Evolutionary conservation across 2,329 filamentous ascomycete genomes (phyloP).

Genomic region (Ophiostoma novo-ulmi): DNA sequence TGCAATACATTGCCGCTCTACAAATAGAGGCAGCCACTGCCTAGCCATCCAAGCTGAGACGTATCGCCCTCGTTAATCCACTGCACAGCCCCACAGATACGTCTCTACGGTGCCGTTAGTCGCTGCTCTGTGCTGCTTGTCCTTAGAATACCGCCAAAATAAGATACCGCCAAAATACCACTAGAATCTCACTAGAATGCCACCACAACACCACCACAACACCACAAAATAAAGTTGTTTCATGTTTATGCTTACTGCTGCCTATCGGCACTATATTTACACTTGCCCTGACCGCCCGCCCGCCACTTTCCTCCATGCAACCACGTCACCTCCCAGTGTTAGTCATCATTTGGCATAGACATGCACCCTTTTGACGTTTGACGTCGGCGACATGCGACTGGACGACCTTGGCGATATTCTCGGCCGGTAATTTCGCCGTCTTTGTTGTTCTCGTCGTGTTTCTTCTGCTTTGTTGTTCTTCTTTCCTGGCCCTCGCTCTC

Average conservation of each 20-base stretch:
- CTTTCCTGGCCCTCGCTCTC: not conserved
- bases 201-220: no score
- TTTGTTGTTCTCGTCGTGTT: not conserved
- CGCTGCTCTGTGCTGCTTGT: no score
- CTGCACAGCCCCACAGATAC: conserved; percentile 9
- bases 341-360: not conserved
- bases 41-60: not conserved
- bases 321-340: conserved; percentile 5
- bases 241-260: not conserved
- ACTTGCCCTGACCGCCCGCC: not conserved
- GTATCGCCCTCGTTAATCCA: not conserved
- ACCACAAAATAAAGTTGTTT: not conserved
- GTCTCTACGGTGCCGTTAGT: not conserved
- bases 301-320: not conserved
- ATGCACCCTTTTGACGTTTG: not conserved
- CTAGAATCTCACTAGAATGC: no score
- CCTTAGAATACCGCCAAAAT: no score
- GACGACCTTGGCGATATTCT: not conserved
- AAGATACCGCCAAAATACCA: no score
- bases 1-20: not conserved
- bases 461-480: not conserved
- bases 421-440: no score
- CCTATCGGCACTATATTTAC: not conserved
- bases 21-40: not conserved
- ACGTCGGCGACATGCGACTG: not conserved